Evolutionary conservation across 805 yeast species (phyloP).

Genomic region (Tetrapisispora taiwanensis): DNA sequence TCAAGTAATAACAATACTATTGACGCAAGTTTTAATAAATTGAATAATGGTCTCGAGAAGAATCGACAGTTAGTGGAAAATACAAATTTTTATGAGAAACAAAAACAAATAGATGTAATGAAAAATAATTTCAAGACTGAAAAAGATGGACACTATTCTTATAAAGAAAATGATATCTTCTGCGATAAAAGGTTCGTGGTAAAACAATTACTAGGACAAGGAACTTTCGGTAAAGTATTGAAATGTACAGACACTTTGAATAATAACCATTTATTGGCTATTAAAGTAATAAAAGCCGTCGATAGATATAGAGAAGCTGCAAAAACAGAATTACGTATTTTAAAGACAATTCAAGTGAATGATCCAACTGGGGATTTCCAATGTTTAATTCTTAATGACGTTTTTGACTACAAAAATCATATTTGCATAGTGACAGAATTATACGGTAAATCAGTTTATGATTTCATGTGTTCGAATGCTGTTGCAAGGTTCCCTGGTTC

Average conservation of each 20-base stretch:
- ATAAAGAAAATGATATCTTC: slow-evolving; percentile 46
- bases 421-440: slow-evolving; percentile 89
- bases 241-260: slow-evolving; percentile 60
- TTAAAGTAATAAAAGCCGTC: slow-evolving; percentile 83
- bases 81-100: background rate
- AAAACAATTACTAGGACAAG: slow-evolving; percentile 71
- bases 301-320: slow-evolving; percentile 95
- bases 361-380: slow-evolving; percentile 49
- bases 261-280: slow-evolving; percentile 53
- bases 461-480: slow-evolving; percentile 74
- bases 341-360: slow-evolving; percentile 29
- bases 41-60: background rate
- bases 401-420: slow-evolving; percentile 87
- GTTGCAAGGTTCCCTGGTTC: slow-evolving; percentile 89
- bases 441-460: slow-evolving; percentile 75
- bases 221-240: slow-evolving; percentile 97
- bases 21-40: background rate
- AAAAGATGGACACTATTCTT: slow-evolving; percentile 65
- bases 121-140: slow-evolving; percentile 31
- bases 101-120: background rate
- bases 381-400: slow-evolving; percentile 79
- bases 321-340: slow-evolving; percentile 77
- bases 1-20: background rate
- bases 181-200: slow-evolving; percentile 54
- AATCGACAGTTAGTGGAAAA: too few relatives aligned